Evolutionary conservation across 176 grass and related monocot genomes (phyloP).

Genomic region (Eragrostis nindensis): DNA sequence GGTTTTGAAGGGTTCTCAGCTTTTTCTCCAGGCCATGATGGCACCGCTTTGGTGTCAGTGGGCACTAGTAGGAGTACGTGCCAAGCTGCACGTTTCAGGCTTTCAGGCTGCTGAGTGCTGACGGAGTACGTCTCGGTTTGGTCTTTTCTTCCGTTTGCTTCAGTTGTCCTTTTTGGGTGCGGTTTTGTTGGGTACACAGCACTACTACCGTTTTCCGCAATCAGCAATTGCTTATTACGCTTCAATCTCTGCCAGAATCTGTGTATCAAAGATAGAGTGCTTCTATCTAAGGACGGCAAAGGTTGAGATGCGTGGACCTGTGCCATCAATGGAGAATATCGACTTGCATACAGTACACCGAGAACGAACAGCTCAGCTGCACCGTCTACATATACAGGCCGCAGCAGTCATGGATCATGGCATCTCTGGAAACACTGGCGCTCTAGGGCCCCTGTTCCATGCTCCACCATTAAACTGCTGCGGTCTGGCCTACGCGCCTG

Average conservation of each 20-base stretch:
- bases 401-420: background rate
- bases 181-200: background rate
- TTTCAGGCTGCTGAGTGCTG: background rate
- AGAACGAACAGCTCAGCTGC: background rate
- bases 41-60: background rate
- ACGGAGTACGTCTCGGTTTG: background rate
- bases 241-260: no score
- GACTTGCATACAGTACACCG: background rate
- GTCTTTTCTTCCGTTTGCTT: background rate
- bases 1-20: background rate
- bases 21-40: conserved; percentile 38
- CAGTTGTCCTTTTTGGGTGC: background rate
- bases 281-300: no score
- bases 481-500: conserved; percentile 14
- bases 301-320: no score
- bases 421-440: conserved; percentile 5
- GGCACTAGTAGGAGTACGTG: conserved; percentile 7
- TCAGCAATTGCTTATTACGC: background rate
- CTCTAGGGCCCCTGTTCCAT: background rate
- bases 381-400: background rate
- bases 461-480: background rate
- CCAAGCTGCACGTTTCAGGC: conserved; percentile 31
- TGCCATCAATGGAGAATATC: background rate
- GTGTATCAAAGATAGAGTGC: no score
- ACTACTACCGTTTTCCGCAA: background rate